Base-by-base conservation (phyloP, 306 rosid species). In the Nissolia schottii region DNA sequence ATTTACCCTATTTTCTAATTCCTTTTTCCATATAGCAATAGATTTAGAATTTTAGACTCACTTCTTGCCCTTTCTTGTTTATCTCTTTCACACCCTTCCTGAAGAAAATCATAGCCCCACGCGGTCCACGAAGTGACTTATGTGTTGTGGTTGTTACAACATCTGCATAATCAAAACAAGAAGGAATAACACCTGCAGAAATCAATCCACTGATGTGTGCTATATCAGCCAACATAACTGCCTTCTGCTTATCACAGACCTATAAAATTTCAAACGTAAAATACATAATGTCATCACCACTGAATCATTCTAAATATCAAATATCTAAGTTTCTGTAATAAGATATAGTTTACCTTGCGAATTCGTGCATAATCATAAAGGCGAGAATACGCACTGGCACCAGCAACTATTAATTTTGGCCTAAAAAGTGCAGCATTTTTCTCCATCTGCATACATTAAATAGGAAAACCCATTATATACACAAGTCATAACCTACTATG, bases 341-440 rank as follows among this genome's bases (percentile, higher is more conserved):
- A 71, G 48, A 60, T 59, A 29, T 32, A 49, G 32, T 34, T 65
- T 82, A 89, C 99, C 97, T 95, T 89, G 79, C 97, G 96, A 73
- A 95, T 81, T n/a, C 89, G 87, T 49, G 79, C 96, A 75, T 95
- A 95, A 67, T 95, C 97, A 81, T 95, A 95, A 62, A 91, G 83
- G 38, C 99, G 96, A 23, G 99, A 97, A 88, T 95, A 91, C 66
- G 99, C 99, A 75, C 99, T 95, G 53, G 99, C 99, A 73, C 99
- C 99, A 34, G 99, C 97, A 67, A 95, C 97, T 68, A 95, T 88
- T 60, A 95, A 78, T 77, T 95, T 95, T 63, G 99, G 99, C 85
- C 99, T 79, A 87, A 91, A 95, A 45, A 95, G 92, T 41, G 88
- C 71, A 67, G 99, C 97, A 87, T 93, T 91, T 87, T 82, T 88